phyloP scores from a whole-genome alignment of 768 basidiomycete species.

The Pulveroboletus sp. region DNA sequence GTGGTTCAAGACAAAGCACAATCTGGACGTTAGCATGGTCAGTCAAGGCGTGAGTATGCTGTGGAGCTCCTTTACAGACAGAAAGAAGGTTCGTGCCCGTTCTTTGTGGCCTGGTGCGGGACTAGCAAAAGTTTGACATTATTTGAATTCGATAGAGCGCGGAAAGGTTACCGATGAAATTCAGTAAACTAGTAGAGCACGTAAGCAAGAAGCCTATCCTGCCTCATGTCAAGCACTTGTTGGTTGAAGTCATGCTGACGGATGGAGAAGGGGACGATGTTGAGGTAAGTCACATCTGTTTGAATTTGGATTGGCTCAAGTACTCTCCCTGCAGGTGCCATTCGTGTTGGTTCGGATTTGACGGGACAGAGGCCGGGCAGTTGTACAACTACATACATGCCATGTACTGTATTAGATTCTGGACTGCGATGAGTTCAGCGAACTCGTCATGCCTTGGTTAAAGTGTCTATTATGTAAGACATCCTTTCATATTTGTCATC shows the following conservation, averaged over 20 bases:
- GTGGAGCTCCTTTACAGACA: constrained; percentile 90
- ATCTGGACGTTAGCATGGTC: constrained; percentile 90
- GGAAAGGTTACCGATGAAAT: constrained; percentile 83
- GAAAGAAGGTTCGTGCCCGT: constrained; percentile 70
- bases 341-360: constrained; percentile 75
- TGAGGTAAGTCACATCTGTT: constrained; percentile 51
- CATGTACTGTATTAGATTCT: constrained; percentile 16
- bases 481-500: too few species aligned
- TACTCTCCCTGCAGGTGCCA: constrained; percentile 52
- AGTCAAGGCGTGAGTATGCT: constrained; percentile 97
- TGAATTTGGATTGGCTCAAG: neutral
- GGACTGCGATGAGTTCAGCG: too few species aligned
- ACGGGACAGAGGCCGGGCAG: constrained; percentile 12
- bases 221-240: constrained; percentile 74
- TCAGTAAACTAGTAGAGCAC: constrained; percentile 85
- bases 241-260: constrained; percentile 91
- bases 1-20: constrained; percentile 82
- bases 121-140: constrained; percentile 7
- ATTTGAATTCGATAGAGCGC: constrained; percentile 62
- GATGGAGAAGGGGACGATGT: constrained; percentile 95
- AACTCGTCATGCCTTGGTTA: neutral
- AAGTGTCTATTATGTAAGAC: too few species aligned
- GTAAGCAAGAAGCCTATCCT: constrained; percentile 94
- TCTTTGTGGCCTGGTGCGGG: neutral
- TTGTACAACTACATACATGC: too few species aligned